Base-by-base conservation (phyloP, 2,329 filamentous ascomycete species). In the Fusarium continuum region DNA sequence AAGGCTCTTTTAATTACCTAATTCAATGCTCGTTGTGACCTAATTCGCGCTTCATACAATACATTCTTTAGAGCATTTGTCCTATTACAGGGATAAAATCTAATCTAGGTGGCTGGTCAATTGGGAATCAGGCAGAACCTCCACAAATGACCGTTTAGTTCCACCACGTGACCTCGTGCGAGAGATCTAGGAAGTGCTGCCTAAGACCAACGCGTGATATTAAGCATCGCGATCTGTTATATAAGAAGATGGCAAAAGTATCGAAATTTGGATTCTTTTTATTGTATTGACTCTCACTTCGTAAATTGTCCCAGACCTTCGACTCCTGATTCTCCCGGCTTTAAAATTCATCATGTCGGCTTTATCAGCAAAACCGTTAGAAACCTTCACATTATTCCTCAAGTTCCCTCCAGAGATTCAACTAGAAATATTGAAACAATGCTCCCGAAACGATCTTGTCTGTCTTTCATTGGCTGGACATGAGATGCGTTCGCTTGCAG, bases 321-420 rank as follows among this genome's bases (percentile, higher is more conserved):
- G n/a, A n/a, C n/a, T n/a, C n/a, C n/a, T n/a, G n/a, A n/a, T n/a
- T n/a, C n/a, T n/a, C n/a, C n/a, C n/a, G n/a, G n/a, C n/a, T n/a
- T n/a, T n/a, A n/a, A n/a, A n/a, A n/a, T n/a, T 19, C 43, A 51
- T 4, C 17, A 58, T 58, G 55, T 39, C 43, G 11, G 10, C 28
- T n/a, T 11, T 32, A 17, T 31, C 40, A 7, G 8, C 9, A 7
- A 13, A 40, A 6, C 16, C 29, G 20, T 7, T 11, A n/a, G 19
- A 38, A 19, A 23, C 13, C 5, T 60, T 60, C 5, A 38, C 47
- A 1, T 10, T 45, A 2, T 60, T 60, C 20, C 40, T 14, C 8
- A 39, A 19, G 14, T 47, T 60, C 4, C 56, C 56, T 1, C 29
- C 47, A 9, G 56, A 60, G 20, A 45, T 60, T 10, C 56, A 47